Evolutionary conservation across 371 early-diverging fungal species (phyloP), one percentile per base, ranked within the genome.

Genomic region (Saksenaea oblongispora): DNA sequence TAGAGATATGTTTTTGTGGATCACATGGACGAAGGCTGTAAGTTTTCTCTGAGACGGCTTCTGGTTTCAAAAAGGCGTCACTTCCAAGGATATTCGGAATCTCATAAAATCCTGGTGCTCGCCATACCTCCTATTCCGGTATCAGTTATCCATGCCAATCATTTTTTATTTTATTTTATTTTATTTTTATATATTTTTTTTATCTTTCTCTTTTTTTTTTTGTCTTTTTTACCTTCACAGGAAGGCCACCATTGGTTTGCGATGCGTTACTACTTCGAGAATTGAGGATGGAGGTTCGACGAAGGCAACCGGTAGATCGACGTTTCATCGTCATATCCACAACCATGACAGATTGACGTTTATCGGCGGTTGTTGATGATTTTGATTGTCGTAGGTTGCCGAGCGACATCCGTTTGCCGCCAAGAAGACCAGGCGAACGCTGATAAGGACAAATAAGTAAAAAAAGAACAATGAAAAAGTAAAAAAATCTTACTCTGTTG

Each of bases 51-150:
- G 59, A 75, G 59, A 31, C 53, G 44, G 57, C 55, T 63, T 80
- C 76, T 17, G 76, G 73, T 53, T 75, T 74, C 11, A 80, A 64
- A 65, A 77, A 78, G 26, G 74, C 74, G 58, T 77, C 75, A 18
- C 64, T 69, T 4, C 80, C 80, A 53, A 80, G 70, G 34, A 80
- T 74, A 59, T 80, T 77, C n/a, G 80, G 80, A 34, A 80, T 77
- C 65, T 80, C 80, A 59, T 71, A 76, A 34, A 62, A 68, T 58
- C 80, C 80, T 59, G 80, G 80, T 53, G 77, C 69, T 65, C 75
- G 64, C 80, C 80, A 80, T 17, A 74, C 73, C 70, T 79, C 62
- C 63, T 66, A 55, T 31, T 31, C 31, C 7, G 31, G 31, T 31
- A 31, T 31, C 31, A 31, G 31, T 31, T 31, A 31, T 31, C 31